Percentiles rank a stretch among this genome's conserved stretches.
Conservation (phyloP, 495 filamentous ascomycete genomes). For the Barbatosphaeria neglecta region DNA sequence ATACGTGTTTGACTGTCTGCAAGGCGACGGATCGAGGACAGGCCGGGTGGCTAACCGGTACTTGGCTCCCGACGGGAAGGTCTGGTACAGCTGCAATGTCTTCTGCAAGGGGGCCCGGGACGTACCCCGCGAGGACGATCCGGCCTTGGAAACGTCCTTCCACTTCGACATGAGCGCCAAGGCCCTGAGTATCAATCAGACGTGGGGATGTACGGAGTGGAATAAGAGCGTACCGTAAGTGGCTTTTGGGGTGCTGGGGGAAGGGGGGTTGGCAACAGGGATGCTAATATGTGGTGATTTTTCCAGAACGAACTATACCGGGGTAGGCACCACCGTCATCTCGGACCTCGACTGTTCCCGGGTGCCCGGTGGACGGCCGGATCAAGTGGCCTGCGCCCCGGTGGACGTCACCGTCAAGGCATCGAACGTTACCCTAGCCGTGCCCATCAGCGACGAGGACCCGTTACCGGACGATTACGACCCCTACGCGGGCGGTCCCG, state of each 20-base stretch:
- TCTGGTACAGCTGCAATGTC: constrained; percentile 6
- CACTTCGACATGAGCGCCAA: constrained; percentile 1
- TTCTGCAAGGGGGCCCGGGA: constrained; percentile 2
- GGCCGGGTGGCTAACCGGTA: neutral
- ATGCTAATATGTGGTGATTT: neutral
- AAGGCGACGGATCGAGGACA: constrained; percentile 1
- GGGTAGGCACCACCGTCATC: neutral
- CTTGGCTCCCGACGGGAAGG: neutral
- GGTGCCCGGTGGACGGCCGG: neutral
- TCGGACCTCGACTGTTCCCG: neutral
- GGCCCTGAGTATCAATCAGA: constrained; percentile 1
- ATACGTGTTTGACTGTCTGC: neutral
- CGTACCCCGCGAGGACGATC: neutral
- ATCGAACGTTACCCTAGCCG: neutral
- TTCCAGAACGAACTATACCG: constrained; percentile 2
- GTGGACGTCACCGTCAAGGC: constrained; percentile 2
- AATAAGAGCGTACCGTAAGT: neutral
- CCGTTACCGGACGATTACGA: neutral
- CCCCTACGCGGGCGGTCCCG: neutral
- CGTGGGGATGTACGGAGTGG: neutral
- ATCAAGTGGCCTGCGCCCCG: constrained; percentile 1
- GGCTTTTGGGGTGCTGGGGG: too few species aligned
- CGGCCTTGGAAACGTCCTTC: neutral
- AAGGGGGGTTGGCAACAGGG: too few species aligned
- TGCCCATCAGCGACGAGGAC: neutral